These are phyloP conservation scores for Pseudogymnoascus sp. DNA, from an alignment of 2,329 filamentous ascomycete species.

Conservation along the genomic window DNA sequence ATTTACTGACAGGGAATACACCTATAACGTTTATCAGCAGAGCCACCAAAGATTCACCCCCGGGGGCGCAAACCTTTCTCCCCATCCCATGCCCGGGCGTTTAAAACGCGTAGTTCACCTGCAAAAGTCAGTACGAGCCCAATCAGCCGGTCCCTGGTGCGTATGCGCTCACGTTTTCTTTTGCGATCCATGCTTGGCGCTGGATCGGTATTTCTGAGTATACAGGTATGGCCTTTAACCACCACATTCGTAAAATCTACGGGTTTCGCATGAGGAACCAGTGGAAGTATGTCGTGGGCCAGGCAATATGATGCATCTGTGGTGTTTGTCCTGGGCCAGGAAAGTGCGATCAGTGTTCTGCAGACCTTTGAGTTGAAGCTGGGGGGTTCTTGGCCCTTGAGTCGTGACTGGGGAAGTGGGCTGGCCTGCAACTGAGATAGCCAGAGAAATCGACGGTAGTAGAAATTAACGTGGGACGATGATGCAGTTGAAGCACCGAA, in stretches of 20 bases:
- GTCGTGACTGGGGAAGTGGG: slow-evolving; percentile 2
- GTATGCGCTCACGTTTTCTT: slow-evolving; percentile 48
- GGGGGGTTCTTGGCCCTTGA: background rate
- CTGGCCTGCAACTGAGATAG: background rate
- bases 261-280: slow-evolving; percentile 26
- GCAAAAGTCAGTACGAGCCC: slow-evolving; percentile 14
- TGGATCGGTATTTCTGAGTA: slow-evolving; percentile 19
- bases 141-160: background rate
- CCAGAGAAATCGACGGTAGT: slow-evolving; percentile 5
- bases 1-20: slow-evolving; percentile 66
- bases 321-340: slow-evolving; percentile 12
- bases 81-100: slow-evolving; percentile 80
- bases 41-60: slow-evolving; percentile 9
- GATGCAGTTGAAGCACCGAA: background rate
- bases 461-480: background rate
- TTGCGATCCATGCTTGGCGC: slow-evolving; percentile 51
- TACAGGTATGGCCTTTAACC: slow-evolving; percentile 23
- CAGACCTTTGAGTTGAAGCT: slow-evolving; percentile 2
- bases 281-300: slow-evolving; percentile 24
- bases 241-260: slow-evolving; percentile 30
- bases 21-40: slow-evolving; percentile 42
- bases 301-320: slow-evolving; percentile 30
- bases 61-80: slow-evolving; percentile 59
- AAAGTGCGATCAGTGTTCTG: background rate
- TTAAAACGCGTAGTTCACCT: slow-evolving; percentile 89